Conservation (phyloP, 306 rosid genomes). For the Fagus crenata region DNA sequence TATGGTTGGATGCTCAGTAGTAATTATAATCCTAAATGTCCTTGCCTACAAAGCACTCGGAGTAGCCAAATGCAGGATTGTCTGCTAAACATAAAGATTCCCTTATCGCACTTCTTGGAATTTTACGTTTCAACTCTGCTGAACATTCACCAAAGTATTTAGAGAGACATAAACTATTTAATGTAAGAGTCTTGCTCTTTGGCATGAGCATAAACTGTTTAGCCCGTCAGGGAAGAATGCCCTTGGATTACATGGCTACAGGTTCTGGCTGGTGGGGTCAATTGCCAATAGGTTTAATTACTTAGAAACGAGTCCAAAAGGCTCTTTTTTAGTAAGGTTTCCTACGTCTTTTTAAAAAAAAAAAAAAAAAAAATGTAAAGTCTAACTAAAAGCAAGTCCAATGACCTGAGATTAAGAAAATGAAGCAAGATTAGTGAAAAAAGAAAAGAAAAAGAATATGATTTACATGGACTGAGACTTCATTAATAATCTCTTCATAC, state of each 20-base stretch:
- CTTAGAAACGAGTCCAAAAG: too few relatives aligned
- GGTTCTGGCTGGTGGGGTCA: too few relatives aligned
- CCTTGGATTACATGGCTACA: too few relatives aligned
- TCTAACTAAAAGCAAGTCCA: background rate
- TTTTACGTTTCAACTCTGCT: background rate
- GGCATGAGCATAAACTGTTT: too few relatives aligned
- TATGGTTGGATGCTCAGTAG: conserved; percentile 14
- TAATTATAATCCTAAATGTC: conserved; percentile 17
- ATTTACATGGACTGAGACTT: background rate
- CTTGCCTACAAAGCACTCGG: background rate
- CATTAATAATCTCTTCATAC: background rate
- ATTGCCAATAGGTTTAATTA: too few relatives aligned
- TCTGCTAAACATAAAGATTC: background rate
- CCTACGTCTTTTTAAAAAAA: too few relatives aligned
- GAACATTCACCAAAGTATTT: background rate
- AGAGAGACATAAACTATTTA: background rate
- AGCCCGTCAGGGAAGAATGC: too few relatives aligned
- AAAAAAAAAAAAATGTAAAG: too few relatives aligned
- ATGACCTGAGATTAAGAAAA: conserved; percentile 5
- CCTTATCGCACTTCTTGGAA: background rate
- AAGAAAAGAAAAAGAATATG: background rate
- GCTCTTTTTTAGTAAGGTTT: too few relatives aligned
- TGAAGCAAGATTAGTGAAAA: background rate
- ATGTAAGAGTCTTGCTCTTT: background rate
- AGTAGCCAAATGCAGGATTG: background rate